Conservation (phyloP, 345 rosid genomes). For the Rhizophora mangle region DNA sequence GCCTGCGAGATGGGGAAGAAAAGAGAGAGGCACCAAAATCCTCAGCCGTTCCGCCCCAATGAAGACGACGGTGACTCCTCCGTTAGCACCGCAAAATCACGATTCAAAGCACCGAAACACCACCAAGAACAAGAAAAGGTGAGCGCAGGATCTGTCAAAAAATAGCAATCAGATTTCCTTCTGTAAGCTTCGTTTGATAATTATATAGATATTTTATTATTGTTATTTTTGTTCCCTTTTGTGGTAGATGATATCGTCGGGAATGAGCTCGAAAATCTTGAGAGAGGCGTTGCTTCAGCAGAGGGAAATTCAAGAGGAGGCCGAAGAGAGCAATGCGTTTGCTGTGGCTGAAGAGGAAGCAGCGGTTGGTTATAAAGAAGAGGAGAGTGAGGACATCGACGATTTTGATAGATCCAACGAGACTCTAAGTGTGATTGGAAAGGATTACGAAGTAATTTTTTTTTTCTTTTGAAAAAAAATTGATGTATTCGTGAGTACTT, state of each 20-base stretch:
- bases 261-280: conserved; percentile 76
- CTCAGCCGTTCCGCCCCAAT: conserved; percentile 50
- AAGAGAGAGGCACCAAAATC: conserved; percentile 60
- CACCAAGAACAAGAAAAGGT: conserved; percentile 64
- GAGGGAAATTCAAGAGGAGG: conserved; percentile 73
- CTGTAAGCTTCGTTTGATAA: no score
- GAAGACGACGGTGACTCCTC: conserved; percentile 28
- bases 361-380: conserved; percentile 10
- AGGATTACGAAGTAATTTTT: conserved; percentile 7
- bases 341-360: not conserved
- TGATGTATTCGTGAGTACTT: no score
- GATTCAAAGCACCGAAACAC: conserved; percentile 57
- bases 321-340: conserved; percentile 28
- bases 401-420: conserved; percentile 60
- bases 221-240: not conserved
- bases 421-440: conserved; percentile 50
- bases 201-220: not conserved
- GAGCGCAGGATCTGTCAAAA: no score
- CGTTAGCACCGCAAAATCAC: conserved; percentile 48
- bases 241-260: conserved; percentile 54
- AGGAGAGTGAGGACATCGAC: conserved; percentile 52
- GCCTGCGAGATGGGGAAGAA: conserved; percentile 38
- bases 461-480: not conserved
- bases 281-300: conserved; percentile 82
- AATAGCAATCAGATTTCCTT: no score